A percentile compares a stretch with the other conserved stretches of the same genome.
phyloP scores from a whole-genome alignment of 148 eudicot species.

The Rhododendron griersonianum region DNA sequence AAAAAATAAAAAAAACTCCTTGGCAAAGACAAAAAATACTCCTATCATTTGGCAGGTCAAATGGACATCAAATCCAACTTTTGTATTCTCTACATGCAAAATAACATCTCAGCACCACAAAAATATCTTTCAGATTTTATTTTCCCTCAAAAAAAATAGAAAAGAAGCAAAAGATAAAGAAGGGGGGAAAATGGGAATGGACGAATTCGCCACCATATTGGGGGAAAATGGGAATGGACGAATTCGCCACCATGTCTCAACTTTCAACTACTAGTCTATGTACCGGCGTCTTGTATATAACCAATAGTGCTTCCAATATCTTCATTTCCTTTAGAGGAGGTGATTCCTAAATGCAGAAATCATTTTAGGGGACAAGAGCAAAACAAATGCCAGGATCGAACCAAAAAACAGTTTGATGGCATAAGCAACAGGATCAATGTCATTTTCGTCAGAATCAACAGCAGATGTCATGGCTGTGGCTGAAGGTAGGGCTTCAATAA shows the following conservation, averaged over 20 bases:
- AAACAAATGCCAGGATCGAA: conserved; percentile 65
- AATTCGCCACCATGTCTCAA: background rate
- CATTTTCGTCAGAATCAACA: conserved; percentile 14
- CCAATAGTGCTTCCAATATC: background rate
- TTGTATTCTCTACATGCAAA: background rate
- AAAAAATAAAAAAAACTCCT: background rate
- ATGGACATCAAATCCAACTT: background rate
- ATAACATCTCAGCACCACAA: background rate
- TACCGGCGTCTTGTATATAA: background rate
- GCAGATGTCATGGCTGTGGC: conserved; percentile 52
- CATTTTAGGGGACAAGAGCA: conserved; percentile 74
- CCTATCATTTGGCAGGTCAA: background rate
- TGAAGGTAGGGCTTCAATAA: conserved; percentile 79
- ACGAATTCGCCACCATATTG: background rate
- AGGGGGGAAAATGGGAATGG: background rate
- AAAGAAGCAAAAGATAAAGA: background rate
- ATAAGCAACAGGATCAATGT: conserved; percentile 45
- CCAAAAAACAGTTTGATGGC: conserved; percentile 68
- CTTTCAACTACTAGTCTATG: background rate
- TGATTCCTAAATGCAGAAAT: conserved; percentile 34
- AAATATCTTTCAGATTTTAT: background rate
- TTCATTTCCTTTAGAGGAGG: conserved; percentile 5
- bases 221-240: background rate
- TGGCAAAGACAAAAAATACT: background rate
- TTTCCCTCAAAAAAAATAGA: background rate